Evolutionary conservation across 2,329 filamentous ascomycete genomes (phyloP).

Genomic region (Penicillium expansum): DNA sequence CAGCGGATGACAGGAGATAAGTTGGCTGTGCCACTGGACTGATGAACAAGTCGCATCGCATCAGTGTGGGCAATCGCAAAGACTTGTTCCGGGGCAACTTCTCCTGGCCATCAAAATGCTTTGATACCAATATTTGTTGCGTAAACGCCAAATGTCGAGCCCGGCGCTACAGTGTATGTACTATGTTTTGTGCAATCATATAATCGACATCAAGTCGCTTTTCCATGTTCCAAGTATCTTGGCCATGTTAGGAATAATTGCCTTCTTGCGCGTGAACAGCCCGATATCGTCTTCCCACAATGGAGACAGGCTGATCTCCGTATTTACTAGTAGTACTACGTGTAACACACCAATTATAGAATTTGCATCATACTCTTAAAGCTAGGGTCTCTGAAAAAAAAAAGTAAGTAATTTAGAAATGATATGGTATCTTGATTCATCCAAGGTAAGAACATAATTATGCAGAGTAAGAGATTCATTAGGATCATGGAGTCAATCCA

Average conservation of each 20-base stretch:
- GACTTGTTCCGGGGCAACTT: slow-evolving; percentile 1
- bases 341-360: neutral
- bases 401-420: neutral
- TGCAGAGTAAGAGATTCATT: slow-evolving; percentile 22
- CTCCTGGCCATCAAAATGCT: slow-evolving; percentile 15
- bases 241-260: neutral
- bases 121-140: slow-evolving; percentile 29
- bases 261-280: neutral
- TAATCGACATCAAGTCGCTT: slow-evolving; percentile 23
- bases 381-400: neutral
- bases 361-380: neutral
- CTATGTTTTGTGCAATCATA: slow-evolving; percentile 26
- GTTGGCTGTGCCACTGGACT: slow-evolving; percentile 2
- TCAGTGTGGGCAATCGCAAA: slow-evolving; percentile 3
- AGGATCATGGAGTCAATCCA: slow-evolving; percentile 24
- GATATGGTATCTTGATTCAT: slow-evolving; percentile 4
- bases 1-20: slow-evolving; percentile 9
- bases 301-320: neutral
- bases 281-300: neutral
- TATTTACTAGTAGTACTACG: neutral
- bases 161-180: slow-evolving; percentile 24
- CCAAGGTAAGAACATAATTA: neutral
- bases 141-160: slow-evolving; percentile 17
- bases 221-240: slow-evolving; percentile 12
- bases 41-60: slow-evolving; percentile 2